phyloP scores from a whole-genome alignment of 352 stramenopile species.

The Pythium rishiriense region DNA sequence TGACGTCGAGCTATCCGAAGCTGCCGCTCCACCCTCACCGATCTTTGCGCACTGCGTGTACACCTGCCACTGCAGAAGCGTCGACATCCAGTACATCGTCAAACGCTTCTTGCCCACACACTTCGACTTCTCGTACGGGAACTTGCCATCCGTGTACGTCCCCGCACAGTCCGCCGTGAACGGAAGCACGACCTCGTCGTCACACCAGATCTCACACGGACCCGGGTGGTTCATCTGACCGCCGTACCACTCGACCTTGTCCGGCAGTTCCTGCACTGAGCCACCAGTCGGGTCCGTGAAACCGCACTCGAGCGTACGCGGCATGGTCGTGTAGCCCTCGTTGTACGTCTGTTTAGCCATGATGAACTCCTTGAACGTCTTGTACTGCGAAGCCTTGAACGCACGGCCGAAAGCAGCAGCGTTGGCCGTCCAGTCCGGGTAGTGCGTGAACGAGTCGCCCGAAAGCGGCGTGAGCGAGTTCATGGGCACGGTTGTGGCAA shows the following conservation, averaged over 20 bases:
- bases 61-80: too few relatives aligned
- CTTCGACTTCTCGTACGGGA: slow-evolving; percentile 39
- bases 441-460: background rate
- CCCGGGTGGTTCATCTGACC: slow-evolving; percentile 38
- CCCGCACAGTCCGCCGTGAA: slow-evolving; percentile 37
- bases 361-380: slow-evolving; percentile 43
- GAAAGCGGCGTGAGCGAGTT: background rate
- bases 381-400: slow-evolving; percentile 46
- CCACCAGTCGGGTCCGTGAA: slow-evolving; percentile 41
- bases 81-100: slow-evolving; percentile 26
- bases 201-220: slow-evolving; percentile 49
- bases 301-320: slow-evolving; percentile 31
- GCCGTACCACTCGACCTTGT: slow-evolving; percentile 41
- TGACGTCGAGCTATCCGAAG: background rate
- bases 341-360: slow-evolving; percentile 35
- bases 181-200: slow-evolving; percentile 30
- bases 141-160: slow-evolving; percentile 32
- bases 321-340: slow-evolving; percentile 22
- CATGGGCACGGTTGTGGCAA: slow-evolving; percentile 1
- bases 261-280: slow-evolving; percentile 24
- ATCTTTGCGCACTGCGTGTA: too few relatives aligned
- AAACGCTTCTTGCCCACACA: slow-evolving; percentile 37
- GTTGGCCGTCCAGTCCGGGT: background rate
- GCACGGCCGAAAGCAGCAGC: slow-evolving; percentile 4
- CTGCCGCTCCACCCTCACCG: too few relatives aligned